Base-by-base conservation (phyloP, 2,329 filamentous ascomycete species). In the Sporothrix curviconia region DNA sequence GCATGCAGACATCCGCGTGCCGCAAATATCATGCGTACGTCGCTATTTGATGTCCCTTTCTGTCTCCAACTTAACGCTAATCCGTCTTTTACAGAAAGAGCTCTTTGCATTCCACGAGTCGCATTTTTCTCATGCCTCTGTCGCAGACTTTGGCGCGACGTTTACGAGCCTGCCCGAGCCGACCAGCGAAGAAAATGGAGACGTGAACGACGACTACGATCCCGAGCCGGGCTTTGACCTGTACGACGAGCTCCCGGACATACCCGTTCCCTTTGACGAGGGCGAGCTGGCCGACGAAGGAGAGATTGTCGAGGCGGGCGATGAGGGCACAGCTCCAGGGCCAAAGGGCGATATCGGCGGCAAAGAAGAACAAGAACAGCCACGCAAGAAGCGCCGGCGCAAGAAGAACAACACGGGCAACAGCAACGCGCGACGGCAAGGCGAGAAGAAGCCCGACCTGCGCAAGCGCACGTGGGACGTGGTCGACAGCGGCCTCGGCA, bases 141-240 rank as follows among this genome's bases (percentile, higher is more conserved):
- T 78, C 17, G 64, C 70, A n/a, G 68, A 73, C 22, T 84, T 83
- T 62, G 66, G 70, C 14, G 57, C 68, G 11, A 71, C 75, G 7
- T 81, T 83, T 63, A 66, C 46, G 17, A 28, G 28, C 15, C 37
- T 50, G 34, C 47, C 24, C 7, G 47, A 32, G 25, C 19, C 22
- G 19, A 15, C 25, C 1, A 17, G 6, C 25, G 24, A 12, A 5
- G 14, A 15, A 3, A 17, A 32, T 9, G 47, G 14, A 6, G 44
- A 28, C 30, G 43, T 91, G 17, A 92, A 90, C 70, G 97, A 97
- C 64, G 72, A 81, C 1, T 92, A 97, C 34, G 52, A 55, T 14
- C 25, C 34, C 30, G 52, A 56, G 54, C 63, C 43, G 7, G 3
- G 30, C 7, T 30, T 50, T 7, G 51, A 50, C 36, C 11, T 39